Evolutionary conservation across 352 stramenopile species (phyloP), one percentile per base, ranked within the genome.

Genomic region (Pythium plurisporium): DNA sequence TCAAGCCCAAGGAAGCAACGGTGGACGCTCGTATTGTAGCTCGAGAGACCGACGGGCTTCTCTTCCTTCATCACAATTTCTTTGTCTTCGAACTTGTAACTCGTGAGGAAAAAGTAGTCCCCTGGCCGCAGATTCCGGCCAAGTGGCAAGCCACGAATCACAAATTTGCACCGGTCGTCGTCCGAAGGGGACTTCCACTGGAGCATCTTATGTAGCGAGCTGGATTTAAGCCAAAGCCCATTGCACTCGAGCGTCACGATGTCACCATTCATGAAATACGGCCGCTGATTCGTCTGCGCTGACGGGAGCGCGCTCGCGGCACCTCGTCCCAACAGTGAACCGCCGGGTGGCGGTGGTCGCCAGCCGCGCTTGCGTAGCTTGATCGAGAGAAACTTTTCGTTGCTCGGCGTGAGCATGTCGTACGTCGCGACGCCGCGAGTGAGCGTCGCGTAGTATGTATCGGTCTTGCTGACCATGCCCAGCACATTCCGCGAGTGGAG

Each of bases 181-280:
- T 91, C 79, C 2, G 82, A 74, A 20, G 82, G 80, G 11, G 81
- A 80, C 53, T 91, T 93, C 85, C 85, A 95, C 62, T 95, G 85
- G 55, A 95, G 66, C 64, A 92, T 82, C 51, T 85, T 89, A 67
- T 92, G 86, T 4, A 92, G 67, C 25, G 81, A 79, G 30, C 72
- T 84, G 26, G 73, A 74, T 30, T 76, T 79, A 20, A 95, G 82
- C 86, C 86, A 95, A 3, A 93, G 64, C 0, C 86, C 86, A 31
- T 94, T 94, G 69, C 86, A 94, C 55, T 95, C 86, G 44, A 95
- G 76, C 42, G 83, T 92, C 10, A 95, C 83, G 14, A 95, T 73
- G 47, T 95, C 86, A 51, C 86, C 86, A 59, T 95, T 95, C 40
- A 77, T 76, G 29, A 95, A 87, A 43, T 71, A 83, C n/a, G 83